Percentiles rank a stretch among this genome's conserved stretches.
phyloP scores from a whole-genome alignment of 768 basidiomycete species.

The Trametes elegans region DNA sequence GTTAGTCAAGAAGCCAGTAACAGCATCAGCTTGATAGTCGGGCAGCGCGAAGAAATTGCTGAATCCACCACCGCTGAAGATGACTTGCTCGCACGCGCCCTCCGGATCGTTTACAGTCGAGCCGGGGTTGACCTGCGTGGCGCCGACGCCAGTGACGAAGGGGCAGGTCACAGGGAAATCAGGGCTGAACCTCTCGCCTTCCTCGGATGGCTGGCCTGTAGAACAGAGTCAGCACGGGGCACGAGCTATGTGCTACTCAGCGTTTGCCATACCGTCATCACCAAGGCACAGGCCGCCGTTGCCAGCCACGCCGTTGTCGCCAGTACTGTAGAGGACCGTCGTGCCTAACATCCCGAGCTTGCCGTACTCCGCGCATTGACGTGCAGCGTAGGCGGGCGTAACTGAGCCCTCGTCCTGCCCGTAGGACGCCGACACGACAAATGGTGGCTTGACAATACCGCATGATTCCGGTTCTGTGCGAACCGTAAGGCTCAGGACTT shows the following conservation, averaged over 20 bases:
- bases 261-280: slow-evolving; percentile 23
- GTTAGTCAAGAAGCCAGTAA: slow-evolving; percentile 30
- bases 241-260: not conserved
- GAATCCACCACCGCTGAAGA: slow-evolving; percentile 41
- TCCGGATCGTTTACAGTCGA: slow-evolving; percentile 35
- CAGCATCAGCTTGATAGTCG: slow-evolving; percentile 34
- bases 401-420: slow-evolving; percentile 34
- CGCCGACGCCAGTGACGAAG: slow-evolving; percentile 37
- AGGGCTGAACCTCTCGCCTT: slow-evolving; percentile 39
- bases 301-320: slow-evolving; percentile 44
- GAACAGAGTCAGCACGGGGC: not conserved
- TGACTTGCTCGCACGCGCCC: slow-evolving; percentile 36
- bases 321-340: slow-evolving; percentile 42
- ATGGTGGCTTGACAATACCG: slow-evolving; percentile 35
- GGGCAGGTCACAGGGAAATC: slow-evolving; percentile 44
- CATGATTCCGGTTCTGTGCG: slow-evolving; percentile 34
- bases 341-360: slow-evolving; percentile 38
- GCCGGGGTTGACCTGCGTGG: slow-evolving; percentile 36
- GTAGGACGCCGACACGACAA: slow-evolving; percentile 44
- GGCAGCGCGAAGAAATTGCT: slow-evolving; percentile 40
- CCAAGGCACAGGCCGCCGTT: slow-evolving; percentile 31
- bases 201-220: slow-evolving; percentile 27
- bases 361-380: slow-evolving; percentile 45
- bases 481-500: not conserved
- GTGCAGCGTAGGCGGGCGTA: slow-evolving; percentile 34